A percentile compares a stretch with the other conserved stretches of the same genome.
Evolutionary conservation across 192 early-diverging fungal species (phyloP).

Genomic region (Mortierella hygrophila): DNA sequence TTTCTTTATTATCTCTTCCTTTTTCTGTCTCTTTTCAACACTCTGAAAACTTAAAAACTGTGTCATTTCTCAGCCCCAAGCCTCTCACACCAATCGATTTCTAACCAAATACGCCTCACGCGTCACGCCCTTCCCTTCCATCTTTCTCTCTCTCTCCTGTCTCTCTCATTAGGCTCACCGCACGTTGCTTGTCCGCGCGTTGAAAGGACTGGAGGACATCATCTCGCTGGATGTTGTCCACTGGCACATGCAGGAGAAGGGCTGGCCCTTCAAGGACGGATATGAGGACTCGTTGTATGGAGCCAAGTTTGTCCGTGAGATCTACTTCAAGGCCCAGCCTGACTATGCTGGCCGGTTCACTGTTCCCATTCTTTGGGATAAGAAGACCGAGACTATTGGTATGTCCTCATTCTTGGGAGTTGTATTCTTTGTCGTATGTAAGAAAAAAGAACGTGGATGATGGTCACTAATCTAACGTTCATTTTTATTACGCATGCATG

Average conservation of each 20-base stretch:
- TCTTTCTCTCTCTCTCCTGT: neutral
- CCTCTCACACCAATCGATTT: neutral
- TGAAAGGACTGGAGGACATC: slow-evolving; percentile 90
- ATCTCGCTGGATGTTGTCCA: slow-evolving; percentile 92
- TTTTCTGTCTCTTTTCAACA: neutral
- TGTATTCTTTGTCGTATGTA: neutral
- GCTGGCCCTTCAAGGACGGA: slow-evolving; percentile 83
- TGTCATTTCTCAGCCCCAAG: neutral
- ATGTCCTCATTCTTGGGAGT: slow-evolving; percentile 10
- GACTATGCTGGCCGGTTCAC: slow-evolving; percentile 86
- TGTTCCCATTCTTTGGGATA: slow-evolving; percentile 98
- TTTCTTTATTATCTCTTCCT: neutral
- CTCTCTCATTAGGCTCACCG: slow-evolving; percentile 83
- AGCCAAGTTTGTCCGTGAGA: slow-evolving; percentile 81
- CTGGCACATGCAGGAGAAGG: slow-evolving; percentile 81
- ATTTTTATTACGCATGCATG: neutral
- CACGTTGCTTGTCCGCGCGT: slow-evolving; percentile 84
- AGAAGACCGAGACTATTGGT: slow-evolving; percentile 89
- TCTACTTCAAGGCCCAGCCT: slow-evolving; percentile 93
- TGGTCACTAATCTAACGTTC: neutral
- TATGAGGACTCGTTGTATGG: slow-evolving; percentile 84
- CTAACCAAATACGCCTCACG: neutral
- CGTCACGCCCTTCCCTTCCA: neutral
- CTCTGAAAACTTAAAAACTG: neutral
- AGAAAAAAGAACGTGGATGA: neutral